Evolutionary conservation across 345 rosid genomes (phyloP).

Genomic region (Durio zibethinus): DNA sequence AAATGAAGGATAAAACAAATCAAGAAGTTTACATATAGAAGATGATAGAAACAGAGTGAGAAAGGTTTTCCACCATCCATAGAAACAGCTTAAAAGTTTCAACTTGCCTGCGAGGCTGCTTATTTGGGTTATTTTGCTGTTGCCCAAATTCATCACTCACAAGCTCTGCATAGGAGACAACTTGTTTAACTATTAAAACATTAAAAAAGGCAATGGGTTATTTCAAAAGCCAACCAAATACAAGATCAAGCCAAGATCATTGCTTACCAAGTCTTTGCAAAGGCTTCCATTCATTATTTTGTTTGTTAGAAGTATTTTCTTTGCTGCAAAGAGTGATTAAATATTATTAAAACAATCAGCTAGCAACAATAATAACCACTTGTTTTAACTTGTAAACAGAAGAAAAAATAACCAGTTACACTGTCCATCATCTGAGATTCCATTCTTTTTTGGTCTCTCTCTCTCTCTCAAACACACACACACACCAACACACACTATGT

Average conservation of each 20-base stretch:
- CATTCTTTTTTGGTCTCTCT: background rate
- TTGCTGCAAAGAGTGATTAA: conserved; percentile 42
- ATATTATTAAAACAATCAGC: background rate
- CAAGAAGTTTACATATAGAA: background rate
- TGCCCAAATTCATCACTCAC: conserved; percentile 54
- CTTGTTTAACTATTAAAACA: conserved; percentile 7
- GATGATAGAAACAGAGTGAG: background rate
- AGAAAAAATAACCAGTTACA: background rate
- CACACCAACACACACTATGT: background rate
- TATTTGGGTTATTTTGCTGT: conserved; percentile 38
- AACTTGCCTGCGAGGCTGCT: conserved; percentile 57
- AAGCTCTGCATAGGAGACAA: conserved; percentile 35
- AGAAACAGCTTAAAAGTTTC: background rate
- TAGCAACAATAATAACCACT: background rate
- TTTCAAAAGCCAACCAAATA: background rate
- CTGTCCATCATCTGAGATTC: background rate
- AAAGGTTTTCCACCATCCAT: background rate
- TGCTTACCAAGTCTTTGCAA: conserved; percentile 54
- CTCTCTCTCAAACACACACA: background rate
- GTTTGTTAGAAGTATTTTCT: conserved; percentile 40
- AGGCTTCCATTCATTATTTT: conserved; percentile 47
- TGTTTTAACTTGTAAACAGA: background rate
- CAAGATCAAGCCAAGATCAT: conserved; percentile 4
- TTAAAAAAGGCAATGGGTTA: background rate
- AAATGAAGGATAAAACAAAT: conserved; percentile 1